Evolutionary conservation across 2,329 filamentous ascomycete species (phyloP).

Genomic region (Hymenoscyphus occultus): DNA sequence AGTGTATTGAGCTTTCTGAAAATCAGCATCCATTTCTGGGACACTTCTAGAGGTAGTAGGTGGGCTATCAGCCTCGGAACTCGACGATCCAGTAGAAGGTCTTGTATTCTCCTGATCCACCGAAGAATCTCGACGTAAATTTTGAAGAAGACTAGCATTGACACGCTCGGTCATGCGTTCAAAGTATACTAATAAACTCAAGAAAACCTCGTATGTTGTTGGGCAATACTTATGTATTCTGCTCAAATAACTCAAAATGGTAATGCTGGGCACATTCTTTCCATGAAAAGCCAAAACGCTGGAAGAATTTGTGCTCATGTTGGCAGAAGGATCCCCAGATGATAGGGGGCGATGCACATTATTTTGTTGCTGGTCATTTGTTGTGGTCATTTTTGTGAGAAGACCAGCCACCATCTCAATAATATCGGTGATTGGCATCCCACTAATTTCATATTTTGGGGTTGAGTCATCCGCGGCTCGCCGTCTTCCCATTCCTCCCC

Average conservation of each 20-base stretch:
- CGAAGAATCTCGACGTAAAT: conserved; percentile 46
- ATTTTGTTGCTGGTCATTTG: conserved; percentile 92
- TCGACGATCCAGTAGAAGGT: conserved; percentile 32
- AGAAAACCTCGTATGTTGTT: conserved; percentile 95
- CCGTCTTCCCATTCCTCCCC: conserved; percentile 49
- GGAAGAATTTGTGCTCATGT: conserved; percentile 60
- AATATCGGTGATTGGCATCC: conserved; percentile 94
- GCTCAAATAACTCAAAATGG: conserved; percentile 90
- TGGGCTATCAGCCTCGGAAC: conserved; percentile 33
- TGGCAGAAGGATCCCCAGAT: conserved; percentile 51
- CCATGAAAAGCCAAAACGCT: conserved; percentile 93
- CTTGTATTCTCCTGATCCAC: conserved; percentile 29
- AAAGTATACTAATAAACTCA: conserved; percentile 94
- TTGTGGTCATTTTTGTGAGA: conserved; percentile 94
- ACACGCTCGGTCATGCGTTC: conserved; percentile 98
- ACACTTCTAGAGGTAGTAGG: conserved; percentile 30
- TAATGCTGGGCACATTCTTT: conserved; percentile 96
- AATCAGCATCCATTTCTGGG: conserved; percentile 29
- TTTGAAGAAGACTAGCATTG: conserved; percentile 74
- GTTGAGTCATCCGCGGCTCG: conserved; percentile 49
- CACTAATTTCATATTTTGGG: conserved; percentile 85
- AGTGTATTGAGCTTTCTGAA: conserved; percentile 31
- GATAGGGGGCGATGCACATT: conserved; percentile 75
- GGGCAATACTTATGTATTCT: conserved; percentile 99
- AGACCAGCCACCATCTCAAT: conserved; percentile 99